A percentile compares a stretch with the other conserved stretches of the same genome.
Evolutionary conservation across 805 yeast genomes (phyloP).

Genomic region (Vanderwaltozyma verrucispora): DNA sequence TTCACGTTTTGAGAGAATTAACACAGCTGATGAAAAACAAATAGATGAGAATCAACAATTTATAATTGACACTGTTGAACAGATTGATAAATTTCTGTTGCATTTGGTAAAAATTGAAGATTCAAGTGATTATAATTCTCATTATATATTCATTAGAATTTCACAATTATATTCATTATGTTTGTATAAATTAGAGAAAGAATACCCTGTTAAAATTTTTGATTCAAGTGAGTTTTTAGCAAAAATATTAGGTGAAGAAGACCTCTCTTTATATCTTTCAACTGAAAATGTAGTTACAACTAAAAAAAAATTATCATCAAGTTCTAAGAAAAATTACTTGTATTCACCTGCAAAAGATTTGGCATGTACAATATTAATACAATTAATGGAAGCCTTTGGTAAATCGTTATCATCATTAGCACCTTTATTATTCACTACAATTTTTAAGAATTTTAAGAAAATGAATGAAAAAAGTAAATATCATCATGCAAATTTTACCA

Average conservation of each 20-base stretch:
- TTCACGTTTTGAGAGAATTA: background rate
- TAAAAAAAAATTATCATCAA: constrained; percentile 12
- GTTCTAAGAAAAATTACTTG: constrained; percentile 11
- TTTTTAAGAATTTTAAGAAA: constrained; percentile 29
- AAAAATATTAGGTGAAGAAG: constrained; percentile 23
- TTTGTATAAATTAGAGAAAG: constrained; percentile 7
- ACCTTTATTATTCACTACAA: constrained; percentile 23
- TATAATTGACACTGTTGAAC: constrained; percentile 1
- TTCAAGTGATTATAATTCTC: constrained; percentile 12
- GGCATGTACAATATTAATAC: constrained; percentile 21
- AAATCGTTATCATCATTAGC: constrained; percentile 27
- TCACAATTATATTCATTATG: constrained; percentile 16
- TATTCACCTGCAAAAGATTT: constrained; percentile 23
- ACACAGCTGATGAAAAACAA: background rate
- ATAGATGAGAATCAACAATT: constrained; percentile 1
- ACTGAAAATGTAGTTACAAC: constrained; percentile 4
- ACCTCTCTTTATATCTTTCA: constrained; percentile 6
- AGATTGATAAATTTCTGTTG: constrained; percentile 8
- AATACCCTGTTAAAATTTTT: constrained; percentile 16
- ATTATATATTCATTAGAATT: constrained; percentile 11
- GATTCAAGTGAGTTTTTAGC: constrained; percentile 22
- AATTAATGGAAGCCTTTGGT: constrained; percentile 27
- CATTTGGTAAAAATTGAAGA: constrained; percentile 9
- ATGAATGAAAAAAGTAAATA: constrained; percentile 23
- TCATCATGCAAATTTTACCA: constrained; percentile 24